Conservation (phyloP, 108 stramenopile genomes). For the Seminavis robusta region DNA sequence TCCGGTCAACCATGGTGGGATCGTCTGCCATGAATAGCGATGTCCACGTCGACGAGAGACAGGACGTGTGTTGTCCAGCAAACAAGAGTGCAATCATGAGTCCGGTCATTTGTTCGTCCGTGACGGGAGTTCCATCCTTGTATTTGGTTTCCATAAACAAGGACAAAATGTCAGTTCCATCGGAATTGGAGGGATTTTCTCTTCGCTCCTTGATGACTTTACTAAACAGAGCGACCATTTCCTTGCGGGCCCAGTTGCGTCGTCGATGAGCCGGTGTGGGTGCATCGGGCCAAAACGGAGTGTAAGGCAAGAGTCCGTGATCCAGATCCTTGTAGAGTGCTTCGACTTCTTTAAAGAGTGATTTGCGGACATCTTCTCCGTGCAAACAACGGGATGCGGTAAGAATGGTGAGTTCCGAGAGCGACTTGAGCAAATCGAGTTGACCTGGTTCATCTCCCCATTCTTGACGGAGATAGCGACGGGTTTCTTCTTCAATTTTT, state of each 20-base stretch:
- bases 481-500: constrained; percentile 94
- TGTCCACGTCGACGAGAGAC: constrained; percentile 97
- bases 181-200: constrained; percentile 65
- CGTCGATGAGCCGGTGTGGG: constrained; percentile 86
- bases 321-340: constrained; percentile 96
- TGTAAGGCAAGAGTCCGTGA: constrained; percentile 95
- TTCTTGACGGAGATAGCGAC: constrained; percentile 58
- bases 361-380: constrained; percentile 97
- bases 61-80: constrained; percentile 99
- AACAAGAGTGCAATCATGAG: constrained; percentile 97
- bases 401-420: constrained; percentile 94
- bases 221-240: constrained; percentile 92
- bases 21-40: constrained; percentile 82
- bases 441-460: constrained; percentile 76
- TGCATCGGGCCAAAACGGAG: constrained; percentile 96
- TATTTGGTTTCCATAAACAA: constrained; percentile 98
- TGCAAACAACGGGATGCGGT: constrained; percentile 96
- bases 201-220: constrained; percentile 90
- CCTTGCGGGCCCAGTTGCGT: constrained; percentile 79
- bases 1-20: constrained; percentile 71
- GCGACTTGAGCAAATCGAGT: constrained; percentile 83
- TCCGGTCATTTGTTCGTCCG: constrained; percentile 95
- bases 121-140: constrained; percentile 90
- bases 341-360: constrained; percentile 92
- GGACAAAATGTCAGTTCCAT: constrained; percentile 93